Evolutionary conservation across 257 asterid species (phyloP).

Genomic region (Handroanthus guayacan): DNA sequence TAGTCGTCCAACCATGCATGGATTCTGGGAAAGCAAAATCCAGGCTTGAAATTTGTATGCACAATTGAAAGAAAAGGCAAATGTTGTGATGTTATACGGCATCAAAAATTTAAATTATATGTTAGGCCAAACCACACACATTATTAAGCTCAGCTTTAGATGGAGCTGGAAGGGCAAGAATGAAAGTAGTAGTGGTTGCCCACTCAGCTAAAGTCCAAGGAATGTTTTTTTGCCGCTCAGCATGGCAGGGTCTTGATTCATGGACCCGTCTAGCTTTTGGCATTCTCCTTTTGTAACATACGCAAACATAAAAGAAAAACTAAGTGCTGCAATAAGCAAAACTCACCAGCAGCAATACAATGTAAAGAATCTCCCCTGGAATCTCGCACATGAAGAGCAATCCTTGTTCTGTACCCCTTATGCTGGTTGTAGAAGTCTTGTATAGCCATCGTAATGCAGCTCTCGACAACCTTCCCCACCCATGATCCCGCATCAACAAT

Average conservation of each 20-base stretch:
- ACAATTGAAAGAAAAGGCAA: not conserved
- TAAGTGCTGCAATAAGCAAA: not conserved
- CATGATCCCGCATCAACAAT: slow-evolving; percentile 39
- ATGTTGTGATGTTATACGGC: not conserved
- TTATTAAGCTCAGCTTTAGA: no score
- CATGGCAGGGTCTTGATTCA: no score
- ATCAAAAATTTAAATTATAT: not conserved
- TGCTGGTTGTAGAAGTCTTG: slow-evolving; percentile 34
- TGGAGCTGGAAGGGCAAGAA: no score
- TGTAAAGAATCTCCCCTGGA: slow-evolving; percentile 40
- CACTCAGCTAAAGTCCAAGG: no score
- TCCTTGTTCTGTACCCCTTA: slow-evolving; percentile 26
- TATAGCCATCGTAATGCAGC: slow-evolving; percentile 38
- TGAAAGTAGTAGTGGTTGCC: not conserved
- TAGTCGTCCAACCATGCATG: not conserved
- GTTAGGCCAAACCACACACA: no score
- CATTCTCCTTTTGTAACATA: not conserved
- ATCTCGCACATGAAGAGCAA: slow-evolving; percentile 36
- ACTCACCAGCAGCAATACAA: slow-evolving; percentile 38
- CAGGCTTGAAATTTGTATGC: not conserved
- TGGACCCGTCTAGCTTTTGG: not conserved
- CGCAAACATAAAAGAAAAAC: not conserved
- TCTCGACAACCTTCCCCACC: slow-evolving; percentile 39
- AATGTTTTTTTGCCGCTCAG: no score
- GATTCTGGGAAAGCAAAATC: not conserved